Evolutionary conservation across 2,329 filamentous ascomycete species (phyloP).

Genomic region (Paramyrothecium roridum): DNA sequence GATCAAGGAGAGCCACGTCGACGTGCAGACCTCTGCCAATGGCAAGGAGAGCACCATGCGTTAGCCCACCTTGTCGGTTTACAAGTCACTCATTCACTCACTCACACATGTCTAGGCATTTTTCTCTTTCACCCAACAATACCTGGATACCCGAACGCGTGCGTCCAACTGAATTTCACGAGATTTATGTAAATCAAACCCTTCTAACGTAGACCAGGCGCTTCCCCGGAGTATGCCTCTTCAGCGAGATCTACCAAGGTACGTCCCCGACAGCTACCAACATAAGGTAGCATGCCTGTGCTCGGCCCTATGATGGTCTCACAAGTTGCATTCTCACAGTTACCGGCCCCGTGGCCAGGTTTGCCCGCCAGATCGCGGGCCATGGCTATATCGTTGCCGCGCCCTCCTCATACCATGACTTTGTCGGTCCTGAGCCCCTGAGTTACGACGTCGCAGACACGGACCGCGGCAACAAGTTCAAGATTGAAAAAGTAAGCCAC

Average conservation of each 20-base stretch:
- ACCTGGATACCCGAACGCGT: conserved; percentile 82
- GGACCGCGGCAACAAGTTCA: conserved; percentile 82
- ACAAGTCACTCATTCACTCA: conserved; percentile 8
- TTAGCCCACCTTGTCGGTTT: conserved; percentile 20
- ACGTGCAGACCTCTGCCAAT: conserved; percentile 48
- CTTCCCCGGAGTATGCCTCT: conserved; percentile 84
- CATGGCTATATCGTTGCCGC: conserved; percentile 93
- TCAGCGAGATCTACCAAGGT: conserved; percentile 97
- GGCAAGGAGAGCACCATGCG: conserved; percentile 54
- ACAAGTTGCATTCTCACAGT: conserved; percentile 46
- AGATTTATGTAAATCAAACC: background rate
- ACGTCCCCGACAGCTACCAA: conserved; percentile 9
- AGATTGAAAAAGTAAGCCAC: conserved; percentile 66
- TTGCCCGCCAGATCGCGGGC: conserved; percentile 86
- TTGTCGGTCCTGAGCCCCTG: conserved; percentile 78
- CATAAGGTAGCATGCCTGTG: background rate
- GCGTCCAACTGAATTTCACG: conserved; percentile 24
- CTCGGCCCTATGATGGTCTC: background rate
- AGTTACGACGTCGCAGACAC: conserved; percentile 87
- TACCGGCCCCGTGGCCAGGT: conserved; percentile 84
- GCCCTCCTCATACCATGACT: conserved; percentile 90
- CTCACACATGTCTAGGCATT: conserved; percentile 57
- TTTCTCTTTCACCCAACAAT: conserved; percentile 87
- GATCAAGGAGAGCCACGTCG: conserved; percentile 50
- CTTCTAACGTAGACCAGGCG: conserved; percentile 34